phyloP scores from a whole-genome alignment of 257 asterid species.

The Ilex aquifolium region DNA sequence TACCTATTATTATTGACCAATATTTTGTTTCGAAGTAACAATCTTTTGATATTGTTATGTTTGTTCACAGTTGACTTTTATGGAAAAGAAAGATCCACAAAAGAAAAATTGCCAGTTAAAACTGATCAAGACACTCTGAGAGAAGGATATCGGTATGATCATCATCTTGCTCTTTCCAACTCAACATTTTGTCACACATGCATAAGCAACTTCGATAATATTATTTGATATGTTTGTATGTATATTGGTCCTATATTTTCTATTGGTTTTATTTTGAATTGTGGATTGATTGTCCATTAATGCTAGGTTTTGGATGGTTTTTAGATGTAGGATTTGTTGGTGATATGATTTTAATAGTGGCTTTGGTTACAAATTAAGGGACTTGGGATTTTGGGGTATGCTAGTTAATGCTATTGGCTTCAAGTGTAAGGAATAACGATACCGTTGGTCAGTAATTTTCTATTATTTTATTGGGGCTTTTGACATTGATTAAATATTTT shows the following conservation, averaged over 20 bases:
- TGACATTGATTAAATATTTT: not conserved
- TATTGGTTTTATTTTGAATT: not conserved
- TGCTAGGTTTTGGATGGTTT: not conserved
- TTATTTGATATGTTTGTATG: not conserved
- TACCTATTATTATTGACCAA: not conserved
- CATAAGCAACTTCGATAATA: not conserved
- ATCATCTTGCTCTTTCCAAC: conserved; percentile 2
- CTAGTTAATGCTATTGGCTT: not conserved
- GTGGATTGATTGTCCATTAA: not conserved
- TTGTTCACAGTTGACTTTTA: conserved; percentile 59
- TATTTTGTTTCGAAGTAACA: conserved; percentile 3
- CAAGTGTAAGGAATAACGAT: not conserved
- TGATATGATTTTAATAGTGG: too few relatives aligned
- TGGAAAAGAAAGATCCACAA: conserved; percentile 50
- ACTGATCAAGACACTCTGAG: conserved; percentile 94
- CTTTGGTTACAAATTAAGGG: not conserved
- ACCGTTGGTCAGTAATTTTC: not conserved
- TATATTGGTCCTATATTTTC: not conserved
- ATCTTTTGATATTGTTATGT: not conserved
- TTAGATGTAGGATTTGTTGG: too few relatives aligned
- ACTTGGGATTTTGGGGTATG: not conserved
- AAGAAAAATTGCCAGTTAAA: conserved; percentile 60
- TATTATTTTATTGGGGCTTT: not conserved
- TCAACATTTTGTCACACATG: not conserved
- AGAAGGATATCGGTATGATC: conserved; percentile 86